A percentile compares a stretch with the other conserved stretches of the same genome.
Conservation (phyloP, 192 early-diverging fungal species). For the Powellomyces hirtus region DNA sequence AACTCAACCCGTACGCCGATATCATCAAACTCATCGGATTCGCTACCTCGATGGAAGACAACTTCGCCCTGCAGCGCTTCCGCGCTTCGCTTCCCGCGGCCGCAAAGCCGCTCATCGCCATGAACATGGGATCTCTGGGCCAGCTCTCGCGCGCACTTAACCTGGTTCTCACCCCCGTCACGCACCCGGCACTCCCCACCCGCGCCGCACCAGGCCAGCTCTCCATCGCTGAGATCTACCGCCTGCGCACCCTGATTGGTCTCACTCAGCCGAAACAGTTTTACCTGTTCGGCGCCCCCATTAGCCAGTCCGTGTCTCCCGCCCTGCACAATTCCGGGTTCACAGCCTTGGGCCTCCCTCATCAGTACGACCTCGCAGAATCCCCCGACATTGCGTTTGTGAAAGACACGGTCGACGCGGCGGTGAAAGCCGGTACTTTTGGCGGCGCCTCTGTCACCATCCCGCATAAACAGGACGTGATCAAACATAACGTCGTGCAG, state of each 20-base stretch:
- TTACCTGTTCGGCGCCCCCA: conserved; percentile 88
- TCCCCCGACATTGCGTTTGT: conserved; percentile 60
- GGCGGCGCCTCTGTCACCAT: conserved; percentile 96
- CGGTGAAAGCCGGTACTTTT: conserved; percentile 55
- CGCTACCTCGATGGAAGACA: conserved; percentile 75
- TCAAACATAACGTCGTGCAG: conserved; percentile 61
- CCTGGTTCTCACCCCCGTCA: conserved; percentile 90
- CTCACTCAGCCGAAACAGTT: conserved; percentile 65
- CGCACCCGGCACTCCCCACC: conserved; percentile 73
- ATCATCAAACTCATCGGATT: conserved; percentile 90
- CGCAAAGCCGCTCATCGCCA: conserved; percentile 80
- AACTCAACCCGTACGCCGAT: conserved; percentile 59
- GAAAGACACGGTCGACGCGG: conserved; percentile 32
- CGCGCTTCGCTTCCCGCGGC: conserved; percentile 36
- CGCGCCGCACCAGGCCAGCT: conserved; percentile 95
- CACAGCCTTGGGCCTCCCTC: conserved; percentile 76
- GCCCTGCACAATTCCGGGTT: conserved; percentile 92
- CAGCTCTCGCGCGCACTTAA: conserved; percentile 89
- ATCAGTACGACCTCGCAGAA: conserved; percentile 76
- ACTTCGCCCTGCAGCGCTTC: conserved; percentile 77
- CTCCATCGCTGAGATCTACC: conserved; percentile 73
- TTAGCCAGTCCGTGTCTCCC: conserved; percentile 87
- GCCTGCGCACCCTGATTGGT: conserved; percentile 68
- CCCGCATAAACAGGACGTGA: conserved; percentile 88
- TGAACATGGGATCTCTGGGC: conserved; percentile 92